Conservation (phyloP, 441 rosid species). For the Geranium incanum region DNA sequence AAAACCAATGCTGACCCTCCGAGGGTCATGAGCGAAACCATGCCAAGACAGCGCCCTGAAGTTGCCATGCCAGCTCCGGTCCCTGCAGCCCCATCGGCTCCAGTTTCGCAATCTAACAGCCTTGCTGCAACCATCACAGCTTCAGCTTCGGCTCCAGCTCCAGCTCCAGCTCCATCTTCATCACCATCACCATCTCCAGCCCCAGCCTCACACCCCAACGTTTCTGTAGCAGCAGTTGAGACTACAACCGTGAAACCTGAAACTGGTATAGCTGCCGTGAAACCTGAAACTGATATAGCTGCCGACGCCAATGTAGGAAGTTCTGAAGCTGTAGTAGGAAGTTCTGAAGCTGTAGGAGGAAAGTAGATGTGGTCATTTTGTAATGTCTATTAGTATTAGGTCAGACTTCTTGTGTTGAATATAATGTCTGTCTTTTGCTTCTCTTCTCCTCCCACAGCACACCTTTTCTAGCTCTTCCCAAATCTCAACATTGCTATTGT, state of each 20-base stretch:
- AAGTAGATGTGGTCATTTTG: conserved; percentile 8
- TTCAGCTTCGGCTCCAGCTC: conserved; percentile 11
- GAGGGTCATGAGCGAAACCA: conserved; percentile 22
- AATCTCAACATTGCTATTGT: no score
- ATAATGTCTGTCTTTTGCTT: background rate
- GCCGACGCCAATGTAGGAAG: conserved; percentile 20
- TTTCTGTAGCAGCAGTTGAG: background rate
- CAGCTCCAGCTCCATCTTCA: background rate
- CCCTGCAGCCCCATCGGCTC: conserved; percentile 12
- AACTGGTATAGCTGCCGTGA: conserved; percentile 8
- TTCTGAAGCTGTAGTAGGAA: conserved; percentile 18
- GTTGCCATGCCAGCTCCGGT: conserved; percentile 9
- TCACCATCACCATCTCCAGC: background rate
- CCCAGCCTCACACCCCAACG: background rate
- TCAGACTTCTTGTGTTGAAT: background rate
- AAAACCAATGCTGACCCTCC: conserved; percentile 26
- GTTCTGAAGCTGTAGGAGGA: conserved; percentile 19
- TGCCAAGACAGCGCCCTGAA: conserved; percentile 34
- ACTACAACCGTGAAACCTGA: conserved; percentile 13
- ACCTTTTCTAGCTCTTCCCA: no score
- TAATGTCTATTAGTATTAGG: background rate
- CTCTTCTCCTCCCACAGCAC: no score
- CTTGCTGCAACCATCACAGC: conserved; percentile 18
- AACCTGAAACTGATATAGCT: conserved; percentile 17
- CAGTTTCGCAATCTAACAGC: conserved; percentile 17